Percentiles rank a stretch among this genome's conserved stretches.
These are phyloP conservation scores for Musa troglodytarum DNA, from an alignment of 176 grass and related monocot species.

Conservation along the genomic window DNA sequence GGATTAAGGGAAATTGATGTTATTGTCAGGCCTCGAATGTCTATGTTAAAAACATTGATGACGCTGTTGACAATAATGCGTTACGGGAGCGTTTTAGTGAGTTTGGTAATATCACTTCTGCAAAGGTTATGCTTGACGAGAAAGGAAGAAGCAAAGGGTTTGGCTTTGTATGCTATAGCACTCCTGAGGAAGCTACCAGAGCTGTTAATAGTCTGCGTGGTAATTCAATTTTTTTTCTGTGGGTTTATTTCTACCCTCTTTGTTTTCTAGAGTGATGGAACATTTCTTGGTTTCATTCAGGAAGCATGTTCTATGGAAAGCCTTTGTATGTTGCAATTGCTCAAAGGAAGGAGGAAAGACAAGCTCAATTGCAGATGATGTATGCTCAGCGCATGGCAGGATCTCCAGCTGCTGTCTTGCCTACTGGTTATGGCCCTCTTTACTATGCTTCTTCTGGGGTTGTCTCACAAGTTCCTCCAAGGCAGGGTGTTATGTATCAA, in stretches of 20 bases:
- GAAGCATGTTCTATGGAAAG: constrained; percentile 70
- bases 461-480: constrained; percentile 41
- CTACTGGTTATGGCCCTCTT: constrained; percentile 45
- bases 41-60: constrained; percentile 79
- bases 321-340: constrained; percentile 73
- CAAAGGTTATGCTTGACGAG: constrained; percentile 73
- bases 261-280: neutral
- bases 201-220: constrained; percentile 56
- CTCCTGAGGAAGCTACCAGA: constrained; percentile 60
- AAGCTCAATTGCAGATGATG: constrained; percentile 38
- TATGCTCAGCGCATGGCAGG: constrained; percentile 35
- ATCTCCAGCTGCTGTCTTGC: constrained; percentile 35
- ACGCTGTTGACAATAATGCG: constrained; percentile 47
- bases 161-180: constrained; percentile 75
- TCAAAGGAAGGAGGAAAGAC: constrained; percentile 78
- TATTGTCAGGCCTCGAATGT: constrained; percentile 58
- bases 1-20: neutral
- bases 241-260: constrained; percentile 1
- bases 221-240: constrained; percentile 18
- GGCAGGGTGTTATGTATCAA: constrained; percentile 48
- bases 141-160: constrained; percentile 81
- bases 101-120: constrained; percentile 67
- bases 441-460: constrained; percentile 50
- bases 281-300: constrained; percentile 26
- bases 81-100: constrained; percentile 51